Percentiles rank a stretch among this genome's conserved stretches.
These are phyloP conservation scores for Aspergillus candidus DNA, from an alignment of 2,329 filamentous ascomycete species.

Conservation along the genomic window DNA sequence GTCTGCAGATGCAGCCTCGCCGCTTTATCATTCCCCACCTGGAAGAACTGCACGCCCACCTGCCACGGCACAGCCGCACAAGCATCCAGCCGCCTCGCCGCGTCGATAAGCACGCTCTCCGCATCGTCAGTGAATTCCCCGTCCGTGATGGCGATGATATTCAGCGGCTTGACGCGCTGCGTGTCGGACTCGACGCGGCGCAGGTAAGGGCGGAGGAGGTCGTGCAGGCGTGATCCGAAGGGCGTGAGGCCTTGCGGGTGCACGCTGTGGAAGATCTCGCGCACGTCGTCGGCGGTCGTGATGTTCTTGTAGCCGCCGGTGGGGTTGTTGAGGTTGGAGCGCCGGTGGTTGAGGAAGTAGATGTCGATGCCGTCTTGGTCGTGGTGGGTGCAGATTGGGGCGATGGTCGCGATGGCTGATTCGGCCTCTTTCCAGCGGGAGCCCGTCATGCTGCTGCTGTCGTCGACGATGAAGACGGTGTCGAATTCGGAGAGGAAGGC, in stretches of 20 bases:
- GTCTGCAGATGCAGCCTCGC: conserved; percentile 62
- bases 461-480: conserved; percentile 85
- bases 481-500: conserved; percentile 75
- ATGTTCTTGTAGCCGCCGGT: conserved; percentile 61
- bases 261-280: conserved; percentile 64
- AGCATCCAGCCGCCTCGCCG: conserved; percentile 58
- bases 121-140: conserved; percentile 75
- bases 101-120: conserved; percentile 59
- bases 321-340: conserved; percentile 26
- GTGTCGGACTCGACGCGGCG: conserved; percentile 44
- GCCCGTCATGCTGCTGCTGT: conserved; percentile 80
- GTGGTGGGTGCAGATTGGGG: conserved; percentile 72
- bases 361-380: conserved; percentile 85
- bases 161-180: conserved; percentile 63
- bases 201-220: conserved; percentile 70
- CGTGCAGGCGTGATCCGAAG: conserved; percentile 64
- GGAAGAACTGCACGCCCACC: conserved; percentile 92
- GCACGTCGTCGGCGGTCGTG: conserved; percentile 51
- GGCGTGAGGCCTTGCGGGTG: conserved; percentile 63
- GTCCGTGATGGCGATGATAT: conserved; percentile 91
- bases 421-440: conserved; percentile 69
- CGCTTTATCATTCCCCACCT: conserved; percentile 67
- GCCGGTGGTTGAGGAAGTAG: conserved; percentile 73
- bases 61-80: conserved; percentile 66
- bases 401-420: conserved; percentile 64